These are phyloP conservation scores for Lindgomyces ingoldianus DNA, from an alignment of 495 filamentous ascomycete genomes.

Conservation along the genomic window DNA sequence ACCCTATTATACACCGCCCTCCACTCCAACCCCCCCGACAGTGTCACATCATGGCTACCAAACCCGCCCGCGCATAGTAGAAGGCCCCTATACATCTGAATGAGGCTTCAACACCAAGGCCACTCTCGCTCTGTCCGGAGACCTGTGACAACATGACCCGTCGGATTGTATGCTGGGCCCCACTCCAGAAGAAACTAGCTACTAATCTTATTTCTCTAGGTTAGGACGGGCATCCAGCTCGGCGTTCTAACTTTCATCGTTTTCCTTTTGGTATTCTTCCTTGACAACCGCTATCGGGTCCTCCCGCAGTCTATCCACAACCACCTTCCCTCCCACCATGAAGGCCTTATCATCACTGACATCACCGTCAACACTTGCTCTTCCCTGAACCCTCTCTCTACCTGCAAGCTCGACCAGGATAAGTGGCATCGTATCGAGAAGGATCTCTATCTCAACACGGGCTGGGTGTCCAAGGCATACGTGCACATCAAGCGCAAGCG, in stretches of 20 bases:
- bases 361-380: constrained; percentile 81
- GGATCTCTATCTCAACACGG: constrained; percentile 77
- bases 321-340: constrained; percentile 59
- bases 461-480: constrained; percentile 77
- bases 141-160: constrained; percentile 44
- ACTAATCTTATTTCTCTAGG: constrained; percentile 49
- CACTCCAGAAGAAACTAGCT: too few relatives aligned
- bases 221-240: constrained; percentile 84
- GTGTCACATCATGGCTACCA: background rate
- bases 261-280: constrained; percentile 53
- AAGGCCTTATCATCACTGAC: constrained; percentile 71
- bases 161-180: constrained; percentile 45
- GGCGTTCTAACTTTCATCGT: constrained; percentile 64
- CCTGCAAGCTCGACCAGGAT: constrained; percentile 73
- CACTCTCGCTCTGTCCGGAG: background rate
- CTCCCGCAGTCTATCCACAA: constrained; percentile 55
- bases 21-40: background rate
- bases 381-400: constrained; percentile 69
- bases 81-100: background rate
- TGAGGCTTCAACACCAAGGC: background rate
- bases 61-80: background rate
- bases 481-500: constrained; percentile 82
- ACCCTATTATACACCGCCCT: background rate
- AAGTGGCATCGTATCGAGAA: constrained; percentile 87
- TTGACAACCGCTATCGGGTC: constrained; percentile 53